These are phyloP conservation scores for Phytophthora aleatoria DNA, from an alignment of 352 stramenopile genomes.

Conservation along the genomic window DNA sequence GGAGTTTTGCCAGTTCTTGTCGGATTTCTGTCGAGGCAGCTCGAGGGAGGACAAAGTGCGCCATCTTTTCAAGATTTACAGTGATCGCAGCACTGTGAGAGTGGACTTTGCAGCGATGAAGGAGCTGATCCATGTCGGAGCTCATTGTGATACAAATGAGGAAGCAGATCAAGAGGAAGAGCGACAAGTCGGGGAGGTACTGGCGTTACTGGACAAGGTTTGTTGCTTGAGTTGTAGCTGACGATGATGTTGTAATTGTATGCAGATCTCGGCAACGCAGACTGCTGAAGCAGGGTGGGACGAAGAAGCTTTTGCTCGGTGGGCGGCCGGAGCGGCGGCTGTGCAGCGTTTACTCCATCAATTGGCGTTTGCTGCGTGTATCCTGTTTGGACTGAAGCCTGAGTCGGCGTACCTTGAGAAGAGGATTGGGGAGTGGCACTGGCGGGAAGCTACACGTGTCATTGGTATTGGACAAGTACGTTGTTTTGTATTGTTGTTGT, in stretches of 20 bases:
- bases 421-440: conserved; percentile 77
- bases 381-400: conserved; percentile 80
- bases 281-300: conserved; percentile 45
- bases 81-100: conserved; percentile 31
- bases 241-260: conserved; percentile 1
- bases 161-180: conserved; percentile 43
- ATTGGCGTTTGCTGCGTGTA: conserved; percentile 74
- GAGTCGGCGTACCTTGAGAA: conserved; percentile 69
- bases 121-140: conserved; percentile 43
- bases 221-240: neutral
- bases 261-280: conserved; percentile 46
- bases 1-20: conserved; percentile 84
- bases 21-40: conserved; percentile 66
- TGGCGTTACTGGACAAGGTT: neutral
- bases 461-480: conserved; percentile 62
- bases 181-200: conserved; percentile 49
- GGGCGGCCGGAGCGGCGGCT: conserved; percentile 41
- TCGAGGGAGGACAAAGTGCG: conserved; percentile 44
- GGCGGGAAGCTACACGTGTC: conserved; percentile 50
- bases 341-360: conserved; percentile 69
- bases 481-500: conserved; percentile 6
- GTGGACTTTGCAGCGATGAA: conserved; percentile 50
- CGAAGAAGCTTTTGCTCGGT: conserved; percentile 56
- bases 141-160: conserved; percentile 30
- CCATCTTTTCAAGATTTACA: conserved; percentile 69